Conservation (phyloP, 1,139 yeast species). For the Pichia sp. region DNA sequence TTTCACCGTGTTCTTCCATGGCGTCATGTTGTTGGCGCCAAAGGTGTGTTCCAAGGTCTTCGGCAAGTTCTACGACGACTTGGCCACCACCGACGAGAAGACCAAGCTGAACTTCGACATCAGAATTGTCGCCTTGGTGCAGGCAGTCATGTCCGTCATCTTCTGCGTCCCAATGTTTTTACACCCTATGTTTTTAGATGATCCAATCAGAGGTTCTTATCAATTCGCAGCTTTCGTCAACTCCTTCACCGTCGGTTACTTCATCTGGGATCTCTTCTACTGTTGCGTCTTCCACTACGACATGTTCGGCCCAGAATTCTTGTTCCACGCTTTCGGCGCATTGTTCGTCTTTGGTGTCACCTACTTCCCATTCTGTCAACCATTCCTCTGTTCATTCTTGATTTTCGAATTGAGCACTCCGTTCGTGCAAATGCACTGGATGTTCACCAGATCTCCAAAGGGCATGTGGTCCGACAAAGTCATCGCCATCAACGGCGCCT, state of each 20-base stretch:
- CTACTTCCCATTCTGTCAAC: conserved; percentile 48
- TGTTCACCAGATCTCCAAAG: conserved; percentile 50
- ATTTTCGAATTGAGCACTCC: conserved; percentile 58
- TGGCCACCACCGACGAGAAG: conserved; percentile 19
- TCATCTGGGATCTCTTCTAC: conserved; percentile 50
- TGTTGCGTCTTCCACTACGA: conserved; percentile 45
- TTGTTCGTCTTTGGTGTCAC: conserved; percentile 45
- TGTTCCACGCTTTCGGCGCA: conserved; percentile 56
- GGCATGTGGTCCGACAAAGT: conserved; percentile 43
- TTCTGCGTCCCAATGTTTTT: conserved; percentile 48
- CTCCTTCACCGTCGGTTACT: conserved; percentile 50
- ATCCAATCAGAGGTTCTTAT: conserved; percentile 47
- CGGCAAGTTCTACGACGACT: conserved; percentile 29
- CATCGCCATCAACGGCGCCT: conserved; percentile 46
- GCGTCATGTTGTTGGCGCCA: conserved; percentile 39
- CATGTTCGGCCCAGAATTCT: conserved; percentile 51
- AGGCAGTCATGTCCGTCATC: conserved; percentile 45
- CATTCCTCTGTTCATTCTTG: conserved; percentile 53
- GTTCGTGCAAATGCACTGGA: conserved; percentile 60
- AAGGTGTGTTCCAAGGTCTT: conserved; percentile 26
- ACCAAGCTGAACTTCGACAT: conserved; percentile 49
- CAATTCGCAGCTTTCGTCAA: conserved; percentile 52
- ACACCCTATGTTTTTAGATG: conserved; percentile 39
- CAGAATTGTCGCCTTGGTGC: conserved; percentile 55
- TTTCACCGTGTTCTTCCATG: conserved; percentile 41